Evolutionary conservation across 2,329 filamentous ascomycete genomes (phyloP), one percentile per base, ranked within the genome.

Genomic region (Xylariaceae sp.): DNA sequence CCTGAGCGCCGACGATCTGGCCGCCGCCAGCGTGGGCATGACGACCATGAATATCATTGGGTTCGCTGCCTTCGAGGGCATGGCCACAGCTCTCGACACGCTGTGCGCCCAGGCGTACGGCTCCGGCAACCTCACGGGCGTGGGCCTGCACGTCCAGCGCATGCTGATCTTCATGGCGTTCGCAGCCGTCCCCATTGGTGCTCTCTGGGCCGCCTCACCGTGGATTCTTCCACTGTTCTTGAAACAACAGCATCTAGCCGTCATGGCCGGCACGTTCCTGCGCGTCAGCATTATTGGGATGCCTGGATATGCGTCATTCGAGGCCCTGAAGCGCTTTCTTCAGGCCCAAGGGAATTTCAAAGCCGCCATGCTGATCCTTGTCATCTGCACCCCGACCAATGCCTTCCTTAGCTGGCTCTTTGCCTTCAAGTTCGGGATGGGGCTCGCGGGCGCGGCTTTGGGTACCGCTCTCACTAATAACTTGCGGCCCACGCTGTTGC

Each of bases 11-110:
- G 74, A 79, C 59, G 80, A 80, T 52, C 65, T 83, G 8, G 80
- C 77, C 1, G 80, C 80, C 0, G 78, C 80, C 0, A 79, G 75
- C 47, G 64, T 82, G 13, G 78, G 77, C 20, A 74, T 77, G 20
- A 81, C 79, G 39, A 82, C 79, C 0, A 77, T 80, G 59, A 82
- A 79, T 54, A 82, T 83, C 44, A 70, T 79, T 6, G 81, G 80
- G 0, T 73, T 78, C 16, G 75, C 80, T 1, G 68, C 80, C 18
- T 76, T 77, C 51, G 77, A 81, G 60, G 79, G 79, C 18, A 74
- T 81, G 64, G 77, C 78, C 8, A 81, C 77, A 0, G 75, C 74
- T 20, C 67, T 81, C 18, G 78, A 81, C 58, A 81, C 78, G 0
- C 66, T 81, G 3, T 81, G 78, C 56, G 74, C 78, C 21, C 78